phyloP scores from a whole-genome alignment of 441 rosid species.

The Pelargonium cotyledonis region DNA sequence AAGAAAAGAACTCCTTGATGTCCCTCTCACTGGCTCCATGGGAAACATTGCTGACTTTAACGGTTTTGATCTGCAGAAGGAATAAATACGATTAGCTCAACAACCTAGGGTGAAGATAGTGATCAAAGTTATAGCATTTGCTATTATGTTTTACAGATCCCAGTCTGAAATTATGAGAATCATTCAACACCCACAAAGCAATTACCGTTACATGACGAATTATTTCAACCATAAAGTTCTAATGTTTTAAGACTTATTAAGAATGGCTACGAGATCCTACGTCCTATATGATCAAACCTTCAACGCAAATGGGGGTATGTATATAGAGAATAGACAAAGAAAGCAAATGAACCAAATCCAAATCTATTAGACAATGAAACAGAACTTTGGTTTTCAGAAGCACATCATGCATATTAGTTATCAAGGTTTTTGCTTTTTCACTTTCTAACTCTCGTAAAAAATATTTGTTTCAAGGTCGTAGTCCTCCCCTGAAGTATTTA shows the following conservation, averaged over 20 bases:
- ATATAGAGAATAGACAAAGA: neutral
- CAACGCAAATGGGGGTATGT: neutral
- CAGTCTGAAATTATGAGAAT: neutral
- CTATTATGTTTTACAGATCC: neutral
- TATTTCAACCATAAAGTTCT: neutral
- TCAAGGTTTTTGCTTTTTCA: neutral
- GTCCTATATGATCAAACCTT: neutral
- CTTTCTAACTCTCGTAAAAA: neutral
- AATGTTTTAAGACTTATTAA: neutral
- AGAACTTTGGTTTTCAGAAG: too few relatives aligned
- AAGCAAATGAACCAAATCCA: neutral
- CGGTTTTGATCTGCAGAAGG: slow-evolving; percentile 49
- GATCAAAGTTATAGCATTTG: neutral
- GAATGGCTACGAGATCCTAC: neutral
- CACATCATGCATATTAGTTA: neutral
- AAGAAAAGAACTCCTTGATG: slow-evolving; percentile 81
- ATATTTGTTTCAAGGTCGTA: too few relatives aligned
- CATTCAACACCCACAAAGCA: neutral
- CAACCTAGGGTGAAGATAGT: neutral
- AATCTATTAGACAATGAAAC: neutral
- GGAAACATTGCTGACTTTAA: slow-evolving; percentile 78
- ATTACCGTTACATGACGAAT: neutral
- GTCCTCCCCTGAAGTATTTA: neutral
- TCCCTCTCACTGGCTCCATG: slow-evolving; percentile 58
- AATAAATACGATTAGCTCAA: slow-evolving; percentile 11